A percentile compares a stretch with the other conserved stretches of the same genome.
phyloP scores from a whole-genome alignment of 805 yeast species.

The Isabelozyma pseudorhagii region DNA sequence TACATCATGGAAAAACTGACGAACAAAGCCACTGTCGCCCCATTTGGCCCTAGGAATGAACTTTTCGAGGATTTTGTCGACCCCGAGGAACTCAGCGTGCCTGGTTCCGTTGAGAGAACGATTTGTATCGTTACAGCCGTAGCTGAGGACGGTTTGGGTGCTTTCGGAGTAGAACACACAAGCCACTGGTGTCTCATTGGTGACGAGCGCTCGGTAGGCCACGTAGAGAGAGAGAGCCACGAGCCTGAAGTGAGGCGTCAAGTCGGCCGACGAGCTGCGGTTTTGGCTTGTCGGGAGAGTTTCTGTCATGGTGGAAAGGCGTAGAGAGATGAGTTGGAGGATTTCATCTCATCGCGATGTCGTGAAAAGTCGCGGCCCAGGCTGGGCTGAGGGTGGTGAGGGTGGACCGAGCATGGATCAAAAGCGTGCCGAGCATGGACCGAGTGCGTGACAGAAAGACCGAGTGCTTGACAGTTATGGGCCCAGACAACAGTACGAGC shows the following conservation, averaged over 20 bases:
- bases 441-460: too few species aligned
- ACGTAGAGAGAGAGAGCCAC: constrained; percentile 38
- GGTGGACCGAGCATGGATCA: too few species aligned
- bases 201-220: constrained; percentile 34
- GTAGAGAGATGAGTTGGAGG: not conserved
- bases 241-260: constrained; percentile 17
- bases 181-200: constrained; percentile 42
- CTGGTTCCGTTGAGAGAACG: constrained; percentile 79
- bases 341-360: too few species aligned
- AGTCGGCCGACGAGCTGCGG: constrained; percentile 5
- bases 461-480: too few species aligned
- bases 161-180: constrained; percentile 30
- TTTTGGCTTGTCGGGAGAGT: not conserved
- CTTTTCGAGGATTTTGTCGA: constrained; percentile 35
- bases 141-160: constrained; percentile 54
- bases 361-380: too few species aligned
- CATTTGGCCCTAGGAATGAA: constrained; percentile 18
- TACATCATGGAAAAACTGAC: constrained; percentile 47
- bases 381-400: too few species aligned
- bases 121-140: constrained; percentile 86
- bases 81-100: constrained; percentile 91
- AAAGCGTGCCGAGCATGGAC: too few species aligned
- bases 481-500: too few species aligned
- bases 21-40: constrained; percentile 11
- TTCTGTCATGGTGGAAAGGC: not conserved